Base-by-base conservation (phyloP, 2,329 filamentous ascomycete species). In the Phoma sp. region DNA sequence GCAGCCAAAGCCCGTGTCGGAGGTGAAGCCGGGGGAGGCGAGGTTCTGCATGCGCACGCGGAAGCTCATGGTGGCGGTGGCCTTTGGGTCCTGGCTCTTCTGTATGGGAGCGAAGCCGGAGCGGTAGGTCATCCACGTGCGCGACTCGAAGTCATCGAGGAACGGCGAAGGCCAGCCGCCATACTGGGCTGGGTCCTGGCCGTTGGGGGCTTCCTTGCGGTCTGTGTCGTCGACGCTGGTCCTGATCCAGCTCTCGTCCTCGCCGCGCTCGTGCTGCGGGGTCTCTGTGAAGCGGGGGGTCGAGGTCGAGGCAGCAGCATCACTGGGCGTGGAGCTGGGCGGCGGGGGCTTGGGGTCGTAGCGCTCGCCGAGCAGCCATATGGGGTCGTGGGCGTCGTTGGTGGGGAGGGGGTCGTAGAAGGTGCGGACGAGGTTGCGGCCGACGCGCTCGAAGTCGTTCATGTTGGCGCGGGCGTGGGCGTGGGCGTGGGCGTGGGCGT, bases 1-100 rank as follows among this genome's bases (percentile, higher is more conserved):
- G 72, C 95, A 99, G 0, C 95, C 95, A 92, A 96, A 99, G 46
- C 95, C 95, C 9, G 91, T 93, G 74, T 99, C 95, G 2, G 92
- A 94, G 10, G 91, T 90, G 76, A 98, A 99, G 4, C 91, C 92
- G 24, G 83, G 82, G 53, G 91, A 85, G 43, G 96, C 91, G 6
- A 98, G 89, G 49, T 83, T 93, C 69, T 92, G 90, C 64, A 98
- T 81, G 45, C 92, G 88, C 76, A 96, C 94, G 1, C 91, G 82
- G 54, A 98, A 85, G 3, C 91, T 96, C 79, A 98, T 85, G 7
- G 86, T 81, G 4, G 88, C 82, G 1, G 81, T 73, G 13, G 91
- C 89, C 67, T 87, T 87, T 0, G 90, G 87, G 63, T 94, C 89
- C 49, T 84, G 82, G 4, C 90, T 93, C 73, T 88, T 91, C 17